These are phyloP conservation scores for Penicillium paradoxum DNA, from an alignment of 495 filamentous ascomycete genomes.

Conservation along the genomic window DNA sequence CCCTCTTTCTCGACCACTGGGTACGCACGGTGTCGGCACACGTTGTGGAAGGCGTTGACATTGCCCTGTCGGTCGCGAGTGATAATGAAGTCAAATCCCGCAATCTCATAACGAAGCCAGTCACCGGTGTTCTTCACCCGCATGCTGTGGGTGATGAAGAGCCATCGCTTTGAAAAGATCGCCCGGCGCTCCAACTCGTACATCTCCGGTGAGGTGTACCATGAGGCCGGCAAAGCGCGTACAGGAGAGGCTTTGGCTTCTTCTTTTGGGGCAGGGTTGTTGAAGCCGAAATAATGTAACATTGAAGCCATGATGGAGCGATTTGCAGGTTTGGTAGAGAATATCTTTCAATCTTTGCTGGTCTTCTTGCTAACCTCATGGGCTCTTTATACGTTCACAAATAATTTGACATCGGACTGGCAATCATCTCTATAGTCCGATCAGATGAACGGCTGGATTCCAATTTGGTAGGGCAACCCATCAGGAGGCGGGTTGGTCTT, in stretches of 20 bases:
- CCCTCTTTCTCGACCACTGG: slow-evolving; percentile 45
- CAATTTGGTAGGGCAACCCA: slow-evolving; percentile 5
- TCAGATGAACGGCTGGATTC: slow-evolving; percentile 1
- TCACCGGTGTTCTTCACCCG: slow-evolving; percentile 44
- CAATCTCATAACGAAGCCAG: slow-evolving; percentile 44
- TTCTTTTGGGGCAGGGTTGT: slow-evolving; percentile 14
- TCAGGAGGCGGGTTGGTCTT: background rate
- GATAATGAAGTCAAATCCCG: slow-evolving; percentile 47
- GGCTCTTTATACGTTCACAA: background rate
- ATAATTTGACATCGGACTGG: background rate
- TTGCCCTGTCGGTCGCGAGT: slow-evolving; percentile 39
- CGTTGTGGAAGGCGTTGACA: slow-evolving; percentile 52
- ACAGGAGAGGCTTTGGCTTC: slow-evolving; percentile 17
- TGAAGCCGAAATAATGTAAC: slow-evolving; percentile 32
- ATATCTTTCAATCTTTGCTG: background rate
- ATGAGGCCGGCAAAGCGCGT: slow-evolving; percentile 44
- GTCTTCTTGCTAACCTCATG: background rate
- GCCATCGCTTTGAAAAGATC: slow-evolving; percentile 48
- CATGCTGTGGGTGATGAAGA: slow-evolving; percentile 46
- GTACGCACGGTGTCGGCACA: slow-evolving; percentile 52
- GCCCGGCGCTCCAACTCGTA: slow-evolving; percentile 48
- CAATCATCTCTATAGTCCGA: slow-evolving; percentile 2
- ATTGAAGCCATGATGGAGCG: slow-evolving; percentile 20
- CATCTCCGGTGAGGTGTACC: slow-evolving; percentile 46
- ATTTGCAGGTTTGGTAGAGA: background rate